These are phyloP conservation scores for Triticum monococcum DNA, from an alignment of 176 grass and related monocot species.

Conservation along the genomic window DNA sequence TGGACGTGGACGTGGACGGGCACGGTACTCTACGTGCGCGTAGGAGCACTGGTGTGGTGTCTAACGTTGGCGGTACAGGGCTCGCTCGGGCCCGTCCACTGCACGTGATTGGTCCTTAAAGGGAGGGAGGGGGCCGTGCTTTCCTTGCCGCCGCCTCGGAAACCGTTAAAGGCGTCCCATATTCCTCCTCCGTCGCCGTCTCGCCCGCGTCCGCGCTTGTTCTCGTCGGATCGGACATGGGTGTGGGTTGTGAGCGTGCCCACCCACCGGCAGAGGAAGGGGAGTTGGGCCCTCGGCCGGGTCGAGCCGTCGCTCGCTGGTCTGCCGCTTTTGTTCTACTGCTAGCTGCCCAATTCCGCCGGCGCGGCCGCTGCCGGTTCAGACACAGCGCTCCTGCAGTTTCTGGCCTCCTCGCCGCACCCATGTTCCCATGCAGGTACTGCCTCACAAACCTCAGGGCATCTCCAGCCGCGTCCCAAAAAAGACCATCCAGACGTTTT, in stretches of 20 bases:
- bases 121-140: slow-evolving; percentile 13
- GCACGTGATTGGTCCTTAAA: slow-evolving; percentile 70
- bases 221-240: background rate
- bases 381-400: background rate
- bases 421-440: too few species aligned
- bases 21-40: background rate
- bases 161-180: slow-evolving; percentile 49
- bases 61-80: background rate
- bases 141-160: slow-evolving; percentile 48
- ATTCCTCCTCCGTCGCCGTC: background rate
- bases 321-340: background rate
- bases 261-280: background rate
- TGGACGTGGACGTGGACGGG: slow-evolving; percentile 21
- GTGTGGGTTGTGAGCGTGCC: background rate
- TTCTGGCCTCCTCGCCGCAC: background rate
- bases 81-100: slow-evolving; percentile 41
- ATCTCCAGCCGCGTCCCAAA: too few species aligned
- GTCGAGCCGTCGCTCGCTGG: slow-evolving; percentile 5
- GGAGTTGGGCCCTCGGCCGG: background rate
- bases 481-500: too few species aligned
- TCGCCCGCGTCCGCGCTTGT: background rate
- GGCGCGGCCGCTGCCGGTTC: background rate
- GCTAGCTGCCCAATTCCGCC: background rate
- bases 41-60: background rate
- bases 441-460: too few species aligned